Conservation (phyloP, 1,139 yeast genomes). For the Eremothecium coryli region DNA sequence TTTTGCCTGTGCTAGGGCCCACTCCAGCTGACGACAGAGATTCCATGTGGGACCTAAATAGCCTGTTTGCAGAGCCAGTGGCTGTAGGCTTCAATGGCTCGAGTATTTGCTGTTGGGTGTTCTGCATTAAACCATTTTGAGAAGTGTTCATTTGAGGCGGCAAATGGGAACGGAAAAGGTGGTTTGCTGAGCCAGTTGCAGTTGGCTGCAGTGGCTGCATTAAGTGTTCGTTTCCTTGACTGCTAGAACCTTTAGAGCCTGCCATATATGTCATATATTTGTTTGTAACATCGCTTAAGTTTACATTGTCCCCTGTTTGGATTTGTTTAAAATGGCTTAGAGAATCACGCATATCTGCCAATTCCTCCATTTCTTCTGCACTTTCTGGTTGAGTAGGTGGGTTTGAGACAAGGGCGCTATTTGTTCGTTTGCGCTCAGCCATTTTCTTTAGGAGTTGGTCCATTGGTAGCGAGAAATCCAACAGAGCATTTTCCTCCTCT, state of each 20-base stretch:
- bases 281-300: constrained; percentile 39
- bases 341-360: constrained; percentile 59
- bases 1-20: too few species aligned
- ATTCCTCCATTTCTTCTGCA: constrained; percentile 41
- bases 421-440: constrained; percentile 28
- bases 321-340: constrained; percentile 58
- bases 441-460: constrained; percentile 51
- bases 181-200: constrained; percentile 45
- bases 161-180: constrained; percentile 13
- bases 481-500: constrained; percentile 6
- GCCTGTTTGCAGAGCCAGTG: constrained; percentile 41
- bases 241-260: constrained; percentile 8
- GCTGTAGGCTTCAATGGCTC: constrained; percentile 41
- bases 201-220: constrained; percentile 38
- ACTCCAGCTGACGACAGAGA: constrained; percentile 6
- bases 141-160: background rate
- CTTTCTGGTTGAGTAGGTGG: constrained; percentile 28
- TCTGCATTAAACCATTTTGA: background rate
- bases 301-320: constrained; percentile 53
- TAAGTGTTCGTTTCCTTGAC: constrained; percentile 11
- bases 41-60: constrained; percentile 20
- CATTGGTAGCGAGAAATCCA: constrained; percentile 66
- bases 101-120: constrained; percentile 9
- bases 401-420: constrained; percentile 23
- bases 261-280: background rate